Base-by-base conservation (phyloP, 192 early-diverging fungal species). In the Backusella parvicylindrica region DNA sequence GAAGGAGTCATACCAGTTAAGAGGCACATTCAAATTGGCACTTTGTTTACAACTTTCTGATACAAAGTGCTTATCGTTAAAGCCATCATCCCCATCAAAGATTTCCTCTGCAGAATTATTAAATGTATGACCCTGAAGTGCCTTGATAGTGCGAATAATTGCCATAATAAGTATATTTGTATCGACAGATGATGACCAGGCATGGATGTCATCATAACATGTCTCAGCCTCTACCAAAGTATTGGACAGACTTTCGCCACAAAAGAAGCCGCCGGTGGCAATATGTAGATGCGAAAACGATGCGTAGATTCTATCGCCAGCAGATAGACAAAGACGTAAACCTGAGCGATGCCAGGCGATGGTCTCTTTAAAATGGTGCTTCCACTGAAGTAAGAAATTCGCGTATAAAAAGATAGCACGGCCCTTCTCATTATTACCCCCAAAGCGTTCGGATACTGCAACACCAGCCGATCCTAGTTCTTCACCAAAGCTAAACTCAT, bases 41-140 rank as follows among this genome's bases (percentile, higher is more conserved):
- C 71, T 76, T 4, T 72, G 71, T 60, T 73, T 67, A 32, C 43
- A 64, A 16, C 68, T 76, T 30, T 80, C 79, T 18, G 23, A 30
- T 8, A 80, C 40, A 69, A 80, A 80, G 13, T 72, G 75, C 4
- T 13, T 53, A 31, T 80, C 79, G 41, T 76, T 72, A 28, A 80
- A 80, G 23, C 69, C 75, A 76, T 80, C 79, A 28, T 80, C 75
- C 21, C 72, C 72, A 35, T 80, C 71, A 72, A 80, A 80, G 4
- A 80, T 68, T 11, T 64, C 41, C 5, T 41, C 28, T 5, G 77
- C 23, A 35, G 72, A 64, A 4, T 50, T 6, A 11, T 50, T 64
- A 32, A 47, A 72, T 1, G 79, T 80, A 43, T 76, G 69, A 30
- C 79, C 79, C 21, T 80, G 79, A 8, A 80, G 56, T 23, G 79